Evolutionary conservation across 1,284 basidiomycete species (phyloP).

Genomic region (Trametes sp.): DNA sequence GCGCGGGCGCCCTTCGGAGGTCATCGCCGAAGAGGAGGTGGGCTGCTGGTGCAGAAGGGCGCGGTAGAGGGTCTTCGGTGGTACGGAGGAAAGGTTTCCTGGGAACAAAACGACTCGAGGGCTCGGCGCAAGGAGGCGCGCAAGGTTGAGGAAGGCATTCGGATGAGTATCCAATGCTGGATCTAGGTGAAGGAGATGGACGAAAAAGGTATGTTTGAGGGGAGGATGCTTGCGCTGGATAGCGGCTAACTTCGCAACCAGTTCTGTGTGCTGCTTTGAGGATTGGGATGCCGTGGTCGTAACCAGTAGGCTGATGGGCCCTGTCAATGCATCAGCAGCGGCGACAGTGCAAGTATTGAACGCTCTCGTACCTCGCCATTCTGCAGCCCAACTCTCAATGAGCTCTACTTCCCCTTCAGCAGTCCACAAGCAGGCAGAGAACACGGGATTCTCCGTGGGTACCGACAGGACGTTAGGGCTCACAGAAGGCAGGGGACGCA

Average conservation of each 20-base stretch:
- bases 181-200: slow-evolving; percentile 59
- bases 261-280: slow-evolving; percentile 37
- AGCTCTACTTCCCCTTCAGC: slow-evolving; percentile 46
- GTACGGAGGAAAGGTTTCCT: slow-evolving; percentile 44
- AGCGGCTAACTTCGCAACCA: slow-evolving; percentile 29
- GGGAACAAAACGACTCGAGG: slow-evolving; percentile 61
- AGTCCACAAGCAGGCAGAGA: slow-evolving; percentile 64
- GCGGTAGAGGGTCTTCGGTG: slow-evolving; percentile 39
- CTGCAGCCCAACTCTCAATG: slow-evolving; percentile 46
- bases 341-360: neutral
- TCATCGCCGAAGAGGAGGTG: slow-evolving; percentile 23
- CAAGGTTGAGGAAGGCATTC: slow-evolving; percentile 69
- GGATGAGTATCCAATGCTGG: slow-evolving; percentile 48
- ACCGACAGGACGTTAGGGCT: slow-evolving; percentile 36
- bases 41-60: slow-evolving; percentile 27
- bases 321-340: slow-evolving; percentile 41
- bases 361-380: slow-evolving; percentile 56
- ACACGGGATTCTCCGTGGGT: slow-evolving; percentile 27
- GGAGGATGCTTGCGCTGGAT: slow-evolving; percentile 39
- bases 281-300: slow-evolving; percentile 46
- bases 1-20: slow-evolving; percentile 16
- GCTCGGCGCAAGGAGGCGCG: slow-evolving; percentile 63
- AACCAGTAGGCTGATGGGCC: slow-evolving; percentile 62
- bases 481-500: slow-evolving; percentile 38
- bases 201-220: slow-evolving; percentile 44